These are phyloP conservation scores for Trametes pubescens DNA, from an alignment of 1,284 basidiomycete genomes.

Conservation along the genomic window DNA sequence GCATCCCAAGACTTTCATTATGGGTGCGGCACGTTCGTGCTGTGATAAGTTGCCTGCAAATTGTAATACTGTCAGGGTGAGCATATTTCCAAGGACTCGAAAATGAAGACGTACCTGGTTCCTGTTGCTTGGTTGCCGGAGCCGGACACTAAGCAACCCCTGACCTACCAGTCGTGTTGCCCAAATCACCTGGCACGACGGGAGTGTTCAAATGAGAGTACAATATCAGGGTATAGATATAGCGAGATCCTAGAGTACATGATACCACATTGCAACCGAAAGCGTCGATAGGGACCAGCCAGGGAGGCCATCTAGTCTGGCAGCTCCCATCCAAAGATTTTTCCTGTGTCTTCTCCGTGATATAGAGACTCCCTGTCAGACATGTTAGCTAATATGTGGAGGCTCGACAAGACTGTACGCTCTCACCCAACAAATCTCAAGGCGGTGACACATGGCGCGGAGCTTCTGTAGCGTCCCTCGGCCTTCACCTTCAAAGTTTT, in stretches of 20 bases:
- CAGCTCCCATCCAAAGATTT: constrained; percentile 67
- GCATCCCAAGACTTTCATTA: too few species aligned
- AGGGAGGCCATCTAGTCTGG: constrained; percentile 50
- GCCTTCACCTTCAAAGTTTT: constrained; percentile 63
- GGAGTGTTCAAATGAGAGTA: background rate
- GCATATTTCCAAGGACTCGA: too few species aligned
- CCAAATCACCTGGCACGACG: too few species aligned
- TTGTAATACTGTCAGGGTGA: too few species aligned
- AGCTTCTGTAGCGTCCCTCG: constrained; percentile 39
- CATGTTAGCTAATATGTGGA: background rate
- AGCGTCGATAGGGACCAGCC: constrained; percentile 2
- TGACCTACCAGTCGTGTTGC: background rate
- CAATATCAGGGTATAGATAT: constrained; percentile 26
- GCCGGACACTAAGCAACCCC: too few species aligned
- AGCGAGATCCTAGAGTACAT: constrained; percentile 27
- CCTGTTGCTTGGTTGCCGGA: too few species aligned
- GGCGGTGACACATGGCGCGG: constrained; percentile 63
- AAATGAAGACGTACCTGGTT: too few species aligned
- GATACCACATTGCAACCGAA: constrained; percentile 10
- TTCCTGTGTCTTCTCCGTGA: constrained; percentile 73
- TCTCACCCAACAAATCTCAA: constrained; percentile 76
- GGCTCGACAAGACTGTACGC: background rate
- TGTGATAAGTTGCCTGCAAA: too few species aligned
- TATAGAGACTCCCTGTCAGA: constrained; percentile 62
- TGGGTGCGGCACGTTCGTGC: too few species aligned